Conservation (phyloP, 257 asterid genomes). For the Scutellaria baicalensis region DNA sequence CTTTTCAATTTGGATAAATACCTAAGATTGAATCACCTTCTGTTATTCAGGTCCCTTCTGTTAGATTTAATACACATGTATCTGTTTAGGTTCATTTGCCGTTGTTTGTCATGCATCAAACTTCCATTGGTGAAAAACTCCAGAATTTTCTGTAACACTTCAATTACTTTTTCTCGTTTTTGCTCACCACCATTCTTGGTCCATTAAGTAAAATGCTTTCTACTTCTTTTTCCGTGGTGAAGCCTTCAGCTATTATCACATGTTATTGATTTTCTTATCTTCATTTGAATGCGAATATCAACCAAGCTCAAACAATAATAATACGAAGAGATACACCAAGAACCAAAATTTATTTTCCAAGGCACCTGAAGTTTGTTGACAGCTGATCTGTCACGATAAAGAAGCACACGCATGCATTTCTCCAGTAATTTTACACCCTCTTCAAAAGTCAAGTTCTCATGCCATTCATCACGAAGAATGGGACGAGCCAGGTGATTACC, state of each 20-base stretch:
- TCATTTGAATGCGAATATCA: not conserved
- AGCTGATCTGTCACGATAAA: conserved; percentile 92
- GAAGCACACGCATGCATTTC: conserved; percentile 93
- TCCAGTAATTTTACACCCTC: conserved; percentile 82
- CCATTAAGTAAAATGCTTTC: not conserved
- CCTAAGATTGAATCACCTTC: not conserved
- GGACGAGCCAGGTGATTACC: conserved; percentile 93
- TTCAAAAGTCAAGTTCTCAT: conserved; percentile 72
- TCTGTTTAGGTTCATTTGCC: not conserved
- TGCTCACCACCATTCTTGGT: not conserved
- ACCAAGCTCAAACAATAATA: not conserved
- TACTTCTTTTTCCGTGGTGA: not conserved
- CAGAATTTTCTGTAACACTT: not conserved
- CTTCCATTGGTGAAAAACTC: not conserved
- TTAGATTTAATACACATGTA: not conserved
- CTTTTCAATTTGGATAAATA: not conserved
- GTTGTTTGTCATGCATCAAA: not conserved
- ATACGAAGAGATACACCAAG: not conserved
- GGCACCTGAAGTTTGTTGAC: conserved; percentile 86
- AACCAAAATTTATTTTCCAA: not conserved
- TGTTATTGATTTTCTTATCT: not conserved
- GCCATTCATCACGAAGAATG: conserved; percentile 88
- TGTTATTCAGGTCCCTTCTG: not conserved
- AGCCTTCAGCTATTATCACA: not conserved
- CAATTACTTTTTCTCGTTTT: not conserved